phyloP scores from a whole-genome alignment of 768 basidiomycete genomes.

The Kwoniella shandongensis region DNA sequence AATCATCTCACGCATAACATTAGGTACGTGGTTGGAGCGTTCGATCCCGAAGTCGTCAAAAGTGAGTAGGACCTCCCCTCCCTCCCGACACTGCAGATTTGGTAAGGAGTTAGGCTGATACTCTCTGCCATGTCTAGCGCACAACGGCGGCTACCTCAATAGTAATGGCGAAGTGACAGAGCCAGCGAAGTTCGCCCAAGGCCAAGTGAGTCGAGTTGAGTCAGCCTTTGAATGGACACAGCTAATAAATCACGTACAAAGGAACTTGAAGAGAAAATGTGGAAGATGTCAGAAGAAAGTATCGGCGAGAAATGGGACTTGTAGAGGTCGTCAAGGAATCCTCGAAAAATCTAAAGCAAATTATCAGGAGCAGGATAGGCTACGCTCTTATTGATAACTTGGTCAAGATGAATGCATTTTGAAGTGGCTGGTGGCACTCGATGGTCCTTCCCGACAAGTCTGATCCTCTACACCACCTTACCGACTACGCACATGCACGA shows the following conservation, averaged over 20 bases:
- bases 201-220: constrained; percentile 3
- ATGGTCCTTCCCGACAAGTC: too few species aligned
- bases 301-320: constrained; percentile 22
- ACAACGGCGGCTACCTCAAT: too few species aligned
- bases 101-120: not conserved
- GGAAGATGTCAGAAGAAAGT: constrained; percentile 16
- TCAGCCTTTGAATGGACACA: not conserved
- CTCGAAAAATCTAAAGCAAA: too few species aligned
- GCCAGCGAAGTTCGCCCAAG: constrained; percentile 13
- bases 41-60: constrained; percentile 11
- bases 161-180: not conserved
- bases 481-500: too few species aligned
- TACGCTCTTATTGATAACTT: too few species aligned
- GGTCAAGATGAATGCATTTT: too few species aligned
- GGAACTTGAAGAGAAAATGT: constrained; percentile 21
- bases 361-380: too few species aligned
- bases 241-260: not conserved
- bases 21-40: constrained; percentile 11
- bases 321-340: too few species aligned
- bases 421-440: too few species aligned
- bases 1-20: not conserved
- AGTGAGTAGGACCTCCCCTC: constrained; percentile 4
- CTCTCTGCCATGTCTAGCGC: not conserved
- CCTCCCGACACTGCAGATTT: not conserved
- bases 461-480: too few species aligned